Percentiles rank a stretch among this genome's conserved stretches.
Evolutionary conservation across 768 basidiomycete genomes (phyloP).

Genomic region (Dictyophora rubrovolvata): DNA sequence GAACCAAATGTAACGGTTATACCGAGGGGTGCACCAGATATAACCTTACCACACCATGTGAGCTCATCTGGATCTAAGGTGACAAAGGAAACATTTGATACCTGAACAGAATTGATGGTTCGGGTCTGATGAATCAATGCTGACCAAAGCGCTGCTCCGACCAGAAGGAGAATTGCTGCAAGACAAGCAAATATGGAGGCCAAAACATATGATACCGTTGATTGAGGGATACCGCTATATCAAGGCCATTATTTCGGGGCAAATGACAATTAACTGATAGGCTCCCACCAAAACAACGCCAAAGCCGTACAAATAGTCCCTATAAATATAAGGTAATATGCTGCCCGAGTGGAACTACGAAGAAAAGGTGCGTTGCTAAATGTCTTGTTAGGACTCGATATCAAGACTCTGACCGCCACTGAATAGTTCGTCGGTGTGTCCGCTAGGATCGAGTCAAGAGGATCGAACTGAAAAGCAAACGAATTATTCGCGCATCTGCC

Average conservation of each 20-base stretch:
- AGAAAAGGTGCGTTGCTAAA: constrained; percentile 55
- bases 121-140: constrained; percentile 55
- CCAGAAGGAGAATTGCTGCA: constrained; percentile 52
- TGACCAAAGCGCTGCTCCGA: constrained; percentile 71
- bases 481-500: constrained; percentile 60
- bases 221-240: constrained; percentile 56
- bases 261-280: background rate
- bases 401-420: constrained; percentile 40
- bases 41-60: background rate
- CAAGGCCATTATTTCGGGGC: constrained; percentile 8
- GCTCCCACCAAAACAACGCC: constrained; percentile 55
- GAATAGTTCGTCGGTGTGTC: constrained; percentile 65
- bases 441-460: constrained; percentile 50
- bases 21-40: constrained; percentile 36
- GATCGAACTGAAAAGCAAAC: constrained; percentile 48
- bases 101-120: constrained; percentile 42
- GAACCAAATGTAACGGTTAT: constrained; percentile 53
- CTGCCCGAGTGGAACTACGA: constrained; percentile 52
- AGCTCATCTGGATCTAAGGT: background rate
- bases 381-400: constrained; percentile 32
- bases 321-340: constrained; percentile 66
- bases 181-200: constrained; percentile 55
- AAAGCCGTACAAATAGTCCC: constrained; percentile 59
- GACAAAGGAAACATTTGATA: constrained; percentile 20
- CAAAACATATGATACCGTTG: constrained; percentile 52